Evolutionary conservation across 2,329 filamentous ascomycete genomes (phyloP).

Genomic region (Trichoderma sp.): DNA sequence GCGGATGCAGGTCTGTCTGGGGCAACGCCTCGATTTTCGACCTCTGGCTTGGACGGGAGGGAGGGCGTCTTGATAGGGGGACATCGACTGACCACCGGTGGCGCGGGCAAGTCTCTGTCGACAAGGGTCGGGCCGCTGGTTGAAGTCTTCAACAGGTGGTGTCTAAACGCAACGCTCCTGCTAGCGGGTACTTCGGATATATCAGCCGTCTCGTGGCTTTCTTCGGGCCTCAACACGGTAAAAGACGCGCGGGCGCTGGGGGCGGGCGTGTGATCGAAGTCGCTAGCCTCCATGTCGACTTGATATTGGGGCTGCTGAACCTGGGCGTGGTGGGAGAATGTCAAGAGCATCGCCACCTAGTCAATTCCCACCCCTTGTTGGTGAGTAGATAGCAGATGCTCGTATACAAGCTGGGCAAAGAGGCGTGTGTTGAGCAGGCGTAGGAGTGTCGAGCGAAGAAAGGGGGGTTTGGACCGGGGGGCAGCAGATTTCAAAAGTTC

Average conservation of each 20-base stretch:
- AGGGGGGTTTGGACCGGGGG: conserved; percentile 3
- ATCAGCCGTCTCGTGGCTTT: conserved; percentile 16
- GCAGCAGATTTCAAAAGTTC: background rate
- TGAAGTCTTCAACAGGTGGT: conserved; percentile 36
- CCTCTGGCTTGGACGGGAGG: conserved; percentile 6
- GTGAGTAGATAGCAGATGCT: background rate
- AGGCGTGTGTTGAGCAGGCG: conserved; percentile 20
- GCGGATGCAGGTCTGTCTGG: background rate
- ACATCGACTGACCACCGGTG: conserved; percentile 32
- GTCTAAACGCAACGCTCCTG: conserved; percentile 28
- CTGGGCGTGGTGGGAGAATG: conserved; percentile 33
- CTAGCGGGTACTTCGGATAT: conserved; percentile 16
- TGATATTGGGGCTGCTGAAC: conserved; percentile 32
- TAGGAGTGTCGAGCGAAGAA: conserved; percentile 3
- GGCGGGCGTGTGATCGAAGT: conserved; percentile 43
- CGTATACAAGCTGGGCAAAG: background rate
- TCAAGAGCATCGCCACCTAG: conserved; percentile 33
- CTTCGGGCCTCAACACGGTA: conserved; percentile 31
- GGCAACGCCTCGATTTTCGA: conserved; percentile 25
- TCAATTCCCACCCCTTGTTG: background rate
- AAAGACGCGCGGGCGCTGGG: conserved; percentile 40
- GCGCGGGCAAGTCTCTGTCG: conserved; percentile 32
- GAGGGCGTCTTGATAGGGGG: conserved; percentile 5
- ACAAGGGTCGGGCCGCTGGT: conserved; percentile 30
- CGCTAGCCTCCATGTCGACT: conserved; percentile 33